Base-by-base conservation (phyloP, 75 land plant species). In the Adiantum capillusveneris region DNA sequence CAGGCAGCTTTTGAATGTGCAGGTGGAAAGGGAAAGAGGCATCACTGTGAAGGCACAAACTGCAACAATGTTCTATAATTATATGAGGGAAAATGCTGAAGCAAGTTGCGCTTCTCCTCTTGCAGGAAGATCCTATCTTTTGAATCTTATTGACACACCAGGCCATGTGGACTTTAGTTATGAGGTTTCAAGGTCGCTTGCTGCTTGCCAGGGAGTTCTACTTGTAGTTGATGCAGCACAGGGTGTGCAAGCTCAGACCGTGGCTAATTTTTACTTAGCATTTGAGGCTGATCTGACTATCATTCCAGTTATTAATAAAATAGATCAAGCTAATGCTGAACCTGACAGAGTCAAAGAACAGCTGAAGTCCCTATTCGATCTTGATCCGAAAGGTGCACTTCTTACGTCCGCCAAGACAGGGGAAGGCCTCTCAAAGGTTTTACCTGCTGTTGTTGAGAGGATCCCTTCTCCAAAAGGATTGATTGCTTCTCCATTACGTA, bases 41-140 rank as follows among this genome's bases (percentile, higher is more conserved):
- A 95, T 90, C 29, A 95, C 99, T 9, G 99, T 95, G 9, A 95
- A 95, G 65, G 99, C 99, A 41, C 99, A 95, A 71, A 95, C 99
- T 16, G 99, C 97, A 60, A 87, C 99, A 31, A 95, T 95, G 99
- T 90, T 95, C 30, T 62, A 86, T 60, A 81, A 51, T 45, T 46
- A 75, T 56, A 52, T 52, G 25, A 57, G 64, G 17, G 13, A 34
- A 65, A 31, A 53, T n/a, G n/a, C n/a, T n/a, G n/a, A n/a, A n/a
- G n/a, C n/a, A n/a, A n/a, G n/a, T n/a, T n/a, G n/a, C n/a, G n/a
- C n/a, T n/a, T n/a, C n/a, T n/a, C n/a, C n/a, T n/a, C n/a, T n/a
- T n/a, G n/a, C n/a, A n/a, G n/a, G n/a, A n/a, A n/a, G n/a, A n/a
- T n/a, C n/a, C n/a, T n/a, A n/a, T n/a, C n/a, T n/a, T n/a, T n/a